Percentiles rank a stretch among this genome's conserved stretches.
Conservation (phyloP, 495 filamentous ascomycete genomes). For the Tetracladium marchalianum region DNA sequence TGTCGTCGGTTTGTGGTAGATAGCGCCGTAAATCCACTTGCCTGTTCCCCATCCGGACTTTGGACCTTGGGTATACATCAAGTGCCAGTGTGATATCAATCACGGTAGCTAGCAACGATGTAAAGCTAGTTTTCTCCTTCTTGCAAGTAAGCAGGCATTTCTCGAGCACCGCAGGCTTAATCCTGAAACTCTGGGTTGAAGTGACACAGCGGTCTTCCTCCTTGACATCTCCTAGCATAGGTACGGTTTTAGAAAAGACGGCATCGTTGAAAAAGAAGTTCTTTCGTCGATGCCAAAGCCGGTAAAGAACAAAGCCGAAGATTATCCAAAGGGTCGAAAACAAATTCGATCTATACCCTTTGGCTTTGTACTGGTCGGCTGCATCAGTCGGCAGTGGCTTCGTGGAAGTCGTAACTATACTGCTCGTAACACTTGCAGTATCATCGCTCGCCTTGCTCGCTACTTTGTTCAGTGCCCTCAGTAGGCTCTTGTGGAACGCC, state of each 20-base stretch:
- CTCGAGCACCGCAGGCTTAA: background rate
- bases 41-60: background rate
- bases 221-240: no score
- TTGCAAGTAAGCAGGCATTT: conserved; percentile 4
- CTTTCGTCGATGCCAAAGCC: background rate
- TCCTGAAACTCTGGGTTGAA: background rate
- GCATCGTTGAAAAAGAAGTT: conserved; percentile 8
- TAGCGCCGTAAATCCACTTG: background rate
- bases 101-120: conserved; percentile 5
- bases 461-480: conserved; percentile 1
- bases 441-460: no score
- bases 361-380: no score
- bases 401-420: no score
- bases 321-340: no score
- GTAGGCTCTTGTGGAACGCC: conserved; percentile 7
- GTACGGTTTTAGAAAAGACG: background rate
- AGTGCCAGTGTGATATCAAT: conserved; percentile 6
- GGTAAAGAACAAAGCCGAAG: no score
- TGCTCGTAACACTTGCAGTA: no score
- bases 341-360: no score
- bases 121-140: conserved; percentile 8
- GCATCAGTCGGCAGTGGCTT: no score
- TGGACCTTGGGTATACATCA: conserved; percentile 6
- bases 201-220: no score
- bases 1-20: background rate